Evolutionary conservation across 2,329 filamentous ascomycete species (phyloP).

Genomic region (Talaromyces islandicus): DNA sequence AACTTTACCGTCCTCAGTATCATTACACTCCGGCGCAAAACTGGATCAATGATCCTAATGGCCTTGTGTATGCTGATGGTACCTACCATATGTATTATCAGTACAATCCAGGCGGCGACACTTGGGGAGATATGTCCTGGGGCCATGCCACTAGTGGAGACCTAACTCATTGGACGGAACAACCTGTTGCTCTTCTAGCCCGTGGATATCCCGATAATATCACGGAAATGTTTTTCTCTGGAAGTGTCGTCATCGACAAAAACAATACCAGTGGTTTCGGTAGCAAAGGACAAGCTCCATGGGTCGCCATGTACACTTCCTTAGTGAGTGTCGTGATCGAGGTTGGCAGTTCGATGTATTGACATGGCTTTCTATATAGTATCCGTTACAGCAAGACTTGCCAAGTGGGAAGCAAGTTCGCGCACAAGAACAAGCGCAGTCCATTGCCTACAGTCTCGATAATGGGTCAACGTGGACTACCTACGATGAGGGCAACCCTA

Average conservation of each 20-base stretch:
- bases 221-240: conserved; percentile 45
- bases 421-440: conserved; percentile 43
- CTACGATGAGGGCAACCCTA: conserved; percentile 53
- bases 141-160: conserved; percentile 21
- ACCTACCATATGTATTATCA: conserved; percentile 20
- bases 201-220: conserved; percentile 40
- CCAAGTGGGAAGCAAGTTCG: conserved; percentile 18
- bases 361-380: conserved; percentile 11
- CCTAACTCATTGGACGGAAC: conserved; percentile 57
- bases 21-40: conserved; percentile 12
- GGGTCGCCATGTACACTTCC: conserved; percentile 56
- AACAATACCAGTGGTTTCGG: conserved; percentile 65
- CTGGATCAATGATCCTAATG: conserved; percentile 22
- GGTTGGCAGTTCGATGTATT: neutral
- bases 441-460: conserved; percentile 59
- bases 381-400: conserved; percentile 15
- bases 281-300: conserved; percentile 52
- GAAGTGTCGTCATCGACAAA: conserved; percentile 53
- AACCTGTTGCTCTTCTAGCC: conserved; percentile 52
- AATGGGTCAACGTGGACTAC: conserved; percentile 57
- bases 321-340: conserved; percentile 17
- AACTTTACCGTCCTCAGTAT: conserved; percentile 12
- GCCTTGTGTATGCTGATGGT: conserved; percentile 15
- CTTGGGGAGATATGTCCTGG: conserved; percentile 21
- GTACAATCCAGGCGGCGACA: conserved; percentile 16